Evolutionary conservation across 257 asterid genomes (phyloP).

Genomic region (Solanum infundibuliforme): DNA sequence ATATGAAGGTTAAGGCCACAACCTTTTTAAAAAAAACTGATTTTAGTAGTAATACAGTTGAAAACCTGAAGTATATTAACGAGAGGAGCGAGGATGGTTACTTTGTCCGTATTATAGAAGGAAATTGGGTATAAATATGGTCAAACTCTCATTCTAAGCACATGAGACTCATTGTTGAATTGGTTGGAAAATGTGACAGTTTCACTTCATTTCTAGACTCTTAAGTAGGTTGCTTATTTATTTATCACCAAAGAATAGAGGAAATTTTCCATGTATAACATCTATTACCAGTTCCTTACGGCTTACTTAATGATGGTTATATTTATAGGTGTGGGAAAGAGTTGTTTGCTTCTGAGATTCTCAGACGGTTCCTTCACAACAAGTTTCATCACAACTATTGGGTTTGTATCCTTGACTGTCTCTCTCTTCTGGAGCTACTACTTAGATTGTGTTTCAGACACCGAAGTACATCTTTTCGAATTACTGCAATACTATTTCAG

Average conservation of each 20-base stretch:
- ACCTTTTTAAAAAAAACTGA: neutral
- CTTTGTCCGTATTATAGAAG: neutral
- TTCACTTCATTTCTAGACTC: neutral
- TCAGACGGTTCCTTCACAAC: slow-evolving; percentile 74
- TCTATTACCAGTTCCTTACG: neutral
- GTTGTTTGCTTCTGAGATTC: slow-evolving; percentile 29
- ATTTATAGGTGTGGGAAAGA: slow-evolving; percentile 30
- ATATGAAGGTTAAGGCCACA: neutral
- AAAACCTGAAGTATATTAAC: neutral
- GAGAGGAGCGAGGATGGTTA: neutral
- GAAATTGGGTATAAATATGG: neutral
- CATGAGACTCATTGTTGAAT: neutral
- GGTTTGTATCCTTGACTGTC: slow-evolving; percentile 32
- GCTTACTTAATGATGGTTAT: neutral
- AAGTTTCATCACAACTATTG: slow-evolving; percentile 73
- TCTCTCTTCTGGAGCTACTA: neutral
- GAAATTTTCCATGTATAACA: neutral
- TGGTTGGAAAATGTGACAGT: neutral
- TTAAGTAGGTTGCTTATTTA: neutral
- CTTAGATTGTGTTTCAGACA: neutral
- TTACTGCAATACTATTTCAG: neutral
- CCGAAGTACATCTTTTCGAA: neutral
- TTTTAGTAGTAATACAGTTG: neutral
- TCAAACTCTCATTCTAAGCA: neutral
- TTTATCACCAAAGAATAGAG: neutral